Percentiles rank a stretch among this genome's conserved stretches.
phyloP scores from a whole-genome alignment of 116 monocot genomes.

The Posidonia oceanica region DNA sequence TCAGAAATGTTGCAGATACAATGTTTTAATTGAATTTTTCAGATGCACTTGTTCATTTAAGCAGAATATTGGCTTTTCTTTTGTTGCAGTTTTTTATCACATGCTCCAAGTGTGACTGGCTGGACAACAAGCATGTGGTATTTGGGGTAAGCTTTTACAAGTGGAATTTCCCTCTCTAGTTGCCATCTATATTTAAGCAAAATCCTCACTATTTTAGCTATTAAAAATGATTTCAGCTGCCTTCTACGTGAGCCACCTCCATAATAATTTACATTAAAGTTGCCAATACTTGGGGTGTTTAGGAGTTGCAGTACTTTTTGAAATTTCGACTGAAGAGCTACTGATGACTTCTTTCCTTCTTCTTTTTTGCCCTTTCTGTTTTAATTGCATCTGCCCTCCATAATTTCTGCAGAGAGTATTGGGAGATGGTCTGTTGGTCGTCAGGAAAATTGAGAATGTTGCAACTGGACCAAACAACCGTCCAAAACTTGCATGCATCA shows the following conservation, averaged over 20 bases:
- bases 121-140: slow-evolving; percentile 95
- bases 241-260: too few relatives aligned
- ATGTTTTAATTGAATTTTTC: neutral
- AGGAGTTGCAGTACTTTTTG: too few relatives aligned
- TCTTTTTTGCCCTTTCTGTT: neutral
- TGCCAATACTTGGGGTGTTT: too few relatives aligned
- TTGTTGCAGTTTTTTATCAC: slow-evolving; percentile 82
- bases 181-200: neutral
- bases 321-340: too few relatives aligned
- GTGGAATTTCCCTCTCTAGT: neutral
- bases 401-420: slow-evolving; percentile 45
- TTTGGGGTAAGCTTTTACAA: slow-evolving; percentile 42
- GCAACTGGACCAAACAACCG: slow-evolving; percentile 85
- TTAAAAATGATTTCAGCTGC: neutral
- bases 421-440: slow-evolving; percentile 83
- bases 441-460: slow-evolving; percentile 90
- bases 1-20: neutral
- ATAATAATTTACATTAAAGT: too few relatives aligned
- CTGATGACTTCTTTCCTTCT: too few relatives aligned
- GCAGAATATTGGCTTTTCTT: neutral
- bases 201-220: neutral
- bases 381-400: neutral
- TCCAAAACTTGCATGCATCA: slow-evolving; percentile 74
- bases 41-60: neutral
- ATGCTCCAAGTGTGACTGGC: slow-evolving; percentile 97